These are phyloP conservation scores for Microascus cirrosus DNA, from an alignment of 2,329 filamentous ascomycete species.

Conservation along the genomic window DNA sequence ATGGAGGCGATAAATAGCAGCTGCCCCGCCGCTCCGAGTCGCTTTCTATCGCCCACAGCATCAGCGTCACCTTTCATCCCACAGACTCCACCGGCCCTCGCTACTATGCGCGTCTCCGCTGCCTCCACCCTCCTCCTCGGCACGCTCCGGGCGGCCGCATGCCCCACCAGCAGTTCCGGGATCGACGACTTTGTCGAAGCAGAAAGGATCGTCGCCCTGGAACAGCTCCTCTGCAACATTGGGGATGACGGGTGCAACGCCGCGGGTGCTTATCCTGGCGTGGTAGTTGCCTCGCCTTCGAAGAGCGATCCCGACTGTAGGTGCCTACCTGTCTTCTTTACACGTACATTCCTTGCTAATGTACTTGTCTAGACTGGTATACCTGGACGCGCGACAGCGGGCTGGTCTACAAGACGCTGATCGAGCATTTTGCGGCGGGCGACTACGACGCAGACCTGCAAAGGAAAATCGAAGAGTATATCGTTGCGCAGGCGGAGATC, in stretches of 20 bases:
- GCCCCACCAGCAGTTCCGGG: slow-evolving; percentile 1
- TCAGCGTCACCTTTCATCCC: neutral
- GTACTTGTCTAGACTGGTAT: slow-evolving; percentile 50
- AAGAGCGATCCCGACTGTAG: slow-evolving; percentile 43
- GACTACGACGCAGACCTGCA: slow-evolving; percentile 48
- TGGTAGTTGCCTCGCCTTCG: slow-evolving; percentile 47
- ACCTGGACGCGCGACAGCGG: slow-evolving; percentile 71
- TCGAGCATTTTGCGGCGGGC: slow-evolving; percentile 49
- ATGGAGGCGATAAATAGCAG: neutral
- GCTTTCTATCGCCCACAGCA: neutral
- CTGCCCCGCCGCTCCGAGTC: neutral
- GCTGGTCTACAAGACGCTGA: slow-evolving; percentile 55
- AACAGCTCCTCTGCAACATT: slow-evolving; percentile 47
- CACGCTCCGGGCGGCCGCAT: neutral
- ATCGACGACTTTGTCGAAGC: slow-evolving; percentile 40
- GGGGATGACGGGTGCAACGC: slow-evolving; percentile 40
- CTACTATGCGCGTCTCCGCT: neutral
- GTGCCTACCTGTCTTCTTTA: no score
- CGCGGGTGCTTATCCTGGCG: slow-evolving; percentile 32
- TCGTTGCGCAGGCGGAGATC: slow-evolving; percentile 53
- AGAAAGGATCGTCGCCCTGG: slow-evolving; percentile 39
- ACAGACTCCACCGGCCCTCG: neutral
- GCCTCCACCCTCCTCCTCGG: neutral
- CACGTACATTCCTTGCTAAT: neutral
- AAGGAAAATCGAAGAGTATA: slow-evolving; percentile 53